Conservation (phyloP, 176 grass and related monocot genomes). For the Rhipidocladum racemiflorum region DNA sequence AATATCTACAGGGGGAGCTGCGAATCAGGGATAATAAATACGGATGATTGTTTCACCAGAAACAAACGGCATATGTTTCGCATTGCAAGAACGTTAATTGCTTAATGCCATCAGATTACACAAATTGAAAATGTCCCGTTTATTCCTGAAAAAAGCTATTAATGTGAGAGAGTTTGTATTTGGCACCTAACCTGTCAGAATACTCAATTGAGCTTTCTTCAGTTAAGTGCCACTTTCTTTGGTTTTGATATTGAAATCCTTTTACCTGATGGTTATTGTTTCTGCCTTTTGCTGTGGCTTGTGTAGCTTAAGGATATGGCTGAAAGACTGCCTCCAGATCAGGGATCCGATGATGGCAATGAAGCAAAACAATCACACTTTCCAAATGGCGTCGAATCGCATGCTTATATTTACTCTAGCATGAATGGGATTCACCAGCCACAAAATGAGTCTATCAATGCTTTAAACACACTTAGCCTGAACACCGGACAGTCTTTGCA, state of each 20-base stretch:
- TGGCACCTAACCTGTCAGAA: conserved; percentile 11
- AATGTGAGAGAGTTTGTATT: neutral
- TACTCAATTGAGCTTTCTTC: conserved; percentile 11
- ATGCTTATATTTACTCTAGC: conserved; percentile 42
- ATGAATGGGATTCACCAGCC: conserved; percentile 56
- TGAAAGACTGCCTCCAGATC: conserved; percentile 73
- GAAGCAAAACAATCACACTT: conserved; percentile 43
- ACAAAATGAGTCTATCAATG: conserved; percentile 45
- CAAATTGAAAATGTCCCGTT: conserved; percentile 5
- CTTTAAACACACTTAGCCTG: conserved; percentile 23
- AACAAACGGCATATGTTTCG: neutral
- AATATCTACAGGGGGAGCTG: too few relatives aligned
- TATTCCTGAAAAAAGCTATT: neutral
- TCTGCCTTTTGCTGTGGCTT: conserved; percentile 22
- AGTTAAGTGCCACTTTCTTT: conserved; percentile 6
- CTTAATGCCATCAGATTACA: neutral
- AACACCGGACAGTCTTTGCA: conserved; percentile 21
- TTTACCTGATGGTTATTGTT: conserved; percentile 22
- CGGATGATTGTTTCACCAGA: neutral
- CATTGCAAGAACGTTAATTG: neutral
- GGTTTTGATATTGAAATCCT: neutral
- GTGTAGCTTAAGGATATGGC: conserved; percentile 92
- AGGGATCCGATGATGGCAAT: conserved; percentile 44
- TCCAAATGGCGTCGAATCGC: conserved; percentile 47
- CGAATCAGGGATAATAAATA: too few relatives aligned